These are phyloP conservation scores for Schoenoplectus triqueter DNA, from an alignment of 202 grass and related monocot species.

Conservation along the genomic window DNA sequence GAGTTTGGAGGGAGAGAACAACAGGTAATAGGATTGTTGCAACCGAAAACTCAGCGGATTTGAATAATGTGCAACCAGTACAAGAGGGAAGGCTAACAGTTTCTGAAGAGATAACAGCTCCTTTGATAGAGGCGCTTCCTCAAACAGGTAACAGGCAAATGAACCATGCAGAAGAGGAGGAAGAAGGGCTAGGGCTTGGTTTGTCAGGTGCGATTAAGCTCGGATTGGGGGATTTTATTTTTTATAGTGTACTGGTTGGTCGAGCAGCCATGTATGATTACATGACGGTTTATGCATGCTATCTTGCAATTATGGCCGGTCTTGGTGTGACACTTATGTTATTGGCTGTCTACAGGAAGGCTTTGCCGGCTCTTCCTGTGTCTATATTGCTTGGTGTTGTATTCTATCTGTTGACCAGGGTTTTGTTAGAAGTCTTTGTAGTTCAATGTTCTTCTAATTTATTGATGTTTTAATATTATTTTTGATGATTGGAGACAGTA, in stretches of 20 bases:
- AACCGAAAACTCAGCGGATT: constrained; percentile 32
- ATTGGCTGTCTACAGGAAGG: constrained; percentile 68
- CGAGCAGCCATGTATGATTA: constrained; percentile 88
- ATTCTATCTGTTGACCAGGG: constrained; percentile 88
- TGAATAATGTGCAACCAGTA: constrained; percentile 3
- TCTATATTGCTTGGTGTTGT: constrained; percentile 75
- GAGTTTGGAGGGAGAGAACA: constrained; percentile 63
- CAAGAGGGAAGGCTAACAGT: constrained; percentile 38
- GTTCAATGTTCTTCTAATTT: constrained; percentile 74
- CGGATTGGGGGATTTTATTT: constrained; percentile 95
- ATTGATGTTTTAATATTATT: constrained; percentile 76
- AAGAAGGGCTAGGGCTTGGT: constrained; percentile 73
- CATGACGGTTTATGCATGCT: constrained; percentile 94
- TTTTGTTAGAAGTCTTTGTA: constrained; percentile 79
- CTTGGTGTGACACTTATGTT: constrained; percentile 75
- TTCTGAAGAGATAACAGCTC: constrained; percentile 56
- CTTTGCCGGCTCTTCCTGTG: constrained; percentile 86
- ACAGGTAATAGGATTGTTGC: constrained; percentile 40
- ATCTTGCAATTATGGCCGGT: constrained; percentile 93
- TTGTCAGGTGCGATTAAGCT: constrained; percentile 92
- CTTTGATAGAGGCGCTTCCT: constrained; percentile 57
- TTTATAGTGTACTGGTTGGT: constrained; percentile 89
- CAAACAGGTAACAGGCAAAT: constrained; percentile 16
- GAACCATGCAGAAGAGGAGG: constrained; percentile 38
- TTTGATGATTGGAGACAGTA: background rate